Conservation (phyloP, 2,329 filamentous ascomycete genomes). For the Cladosporium sp. region DNA sequence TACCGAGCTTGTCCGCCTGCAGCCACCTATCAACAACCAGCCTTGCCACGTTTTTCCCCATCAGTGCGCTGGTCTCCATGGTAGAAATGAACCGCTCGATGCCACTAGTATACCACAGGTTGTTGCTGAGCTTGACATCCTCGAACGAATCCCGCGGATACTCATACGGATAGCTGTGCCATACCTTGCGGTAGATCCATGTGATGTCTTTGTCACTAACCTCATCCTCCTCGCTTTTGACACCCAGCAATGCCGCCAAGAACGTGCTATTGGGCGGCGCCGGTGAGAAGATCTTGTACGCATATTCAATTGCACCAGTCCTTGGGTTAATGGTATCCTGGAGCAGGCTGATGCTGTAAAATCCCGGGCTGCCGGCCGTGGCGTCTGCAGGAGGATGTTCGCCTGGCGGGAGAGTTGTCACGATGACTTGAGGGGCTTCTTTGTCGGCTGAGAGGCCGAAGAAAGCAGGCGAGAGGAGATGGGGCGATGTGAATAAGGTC, state of each 20-base stretch:
- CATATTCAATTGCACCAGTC: constrained; percentile 39
- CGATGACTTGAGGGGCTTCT: constrained; percentile 63
- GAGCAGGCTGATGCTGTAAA: constrained; percentile 80
- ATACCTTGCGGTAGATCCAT: constrained; percentile 72
- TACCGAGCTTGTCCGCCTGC: not conserved
- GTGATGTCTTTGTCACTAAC: constrained; percentile 48
- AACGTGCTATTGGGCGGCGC: constrained; percentile 41
- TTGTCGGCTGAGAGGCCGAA: constrained; percentile 61
- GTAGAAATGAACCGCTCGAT: constrained; percentile 95
- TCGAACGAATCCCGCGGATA: constrained; percentile 85
- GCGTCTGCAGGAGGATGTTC: constrained; percentile 46
- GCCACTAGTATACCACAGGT: constrained; percentile 60
- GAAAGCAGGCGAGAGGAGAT: constrained; percentile 61
- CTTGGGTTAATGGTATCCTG: constrained; percentile 51
- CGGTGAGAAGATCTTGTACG: constrained; percentile 64
- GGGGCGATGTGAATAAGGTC: constrained; percentile 76
- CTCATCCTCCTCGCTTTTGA: constrained; percentile 22
- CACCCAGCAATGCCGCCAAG: constrained; percentile 44
- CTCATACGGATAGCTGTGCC: constrained; percentile 79
- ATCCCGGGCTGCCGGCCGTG: constrained; percentile 66
- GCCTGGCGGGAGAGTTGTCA: constrained; percentile 69
- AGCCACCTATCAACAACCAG: constrained; percentile 59
- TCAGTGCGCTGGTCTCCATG: constrained; percentile 92
- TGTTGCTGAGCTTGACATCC: constrained; percentile 61
- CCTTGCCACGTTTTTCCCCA: constrained; percentile 78